phyloP scores from a whole-genome alignment of 805 yeast species.

The Scheffersomyces lignosus region DNA sequence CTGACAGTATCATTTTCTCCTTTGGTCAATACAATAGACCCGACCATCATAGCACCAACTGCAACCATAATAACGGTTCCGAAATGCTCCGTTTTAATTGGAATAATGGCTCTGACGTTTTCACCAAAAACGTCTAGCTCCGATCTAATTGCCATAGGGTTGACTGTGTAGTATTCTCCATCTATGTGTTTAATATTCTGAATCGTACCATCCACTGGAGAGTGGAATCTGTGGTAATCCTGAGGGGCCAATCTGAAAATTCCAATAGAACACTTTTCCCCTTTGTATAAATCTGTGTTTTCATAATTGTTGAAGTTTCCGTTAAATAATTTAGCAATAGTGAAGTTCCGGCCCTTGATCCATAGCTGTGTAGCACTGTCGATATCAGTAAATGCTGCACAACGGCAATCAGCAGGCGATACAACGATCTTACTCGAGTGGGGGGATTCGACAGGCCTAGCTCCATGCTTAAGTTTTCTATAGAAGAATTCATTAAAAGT shows the following conservation, averaged over 20 bases:
- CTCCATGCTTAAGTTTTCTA: constrained; percentile 67
- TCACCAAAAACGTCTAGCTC: constrained; percentile 91
- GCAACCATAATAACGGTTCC: constrained; percentile 78
- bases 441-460: constrained; percentile 68
- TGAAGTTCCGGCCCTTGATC: constrained; percentile 85
- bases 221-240: constrained; percentile 92
- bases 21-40: constrained; percentile 76
- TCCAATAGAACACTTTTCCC: constrained; percentile 58
- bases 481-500: constrained; percentile 91
- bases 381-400: constrained; percentile 65
- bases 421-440: constrained; percentile 50
- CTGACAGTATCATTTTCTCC: constrained; percentile 55
- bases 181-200: constrained; percentile 67
- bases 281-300: constrained; percentile 29
- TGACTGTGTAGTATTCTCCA: constrained; percentile 94
- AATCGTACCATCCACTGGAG: constrained; percentile 76
- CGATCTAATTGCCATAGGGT: constrained; percentile 95
- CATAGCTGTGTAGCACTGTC: constrained; percentile 69
- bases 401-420: constrained; percentile 88
- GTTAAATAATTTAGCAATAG: constrained; percentile 60
- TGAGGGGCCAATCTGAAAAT: constrained; percentile 94
- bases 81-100: constrained; percentile 72
- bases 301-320: constrained; percentile 46
- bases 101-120: constrained; percentile 75
- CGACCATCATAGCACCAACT: constrained; percentile 99